Conservation (phyloP, 805 yeast species). For the Candida piceae region DNA sequence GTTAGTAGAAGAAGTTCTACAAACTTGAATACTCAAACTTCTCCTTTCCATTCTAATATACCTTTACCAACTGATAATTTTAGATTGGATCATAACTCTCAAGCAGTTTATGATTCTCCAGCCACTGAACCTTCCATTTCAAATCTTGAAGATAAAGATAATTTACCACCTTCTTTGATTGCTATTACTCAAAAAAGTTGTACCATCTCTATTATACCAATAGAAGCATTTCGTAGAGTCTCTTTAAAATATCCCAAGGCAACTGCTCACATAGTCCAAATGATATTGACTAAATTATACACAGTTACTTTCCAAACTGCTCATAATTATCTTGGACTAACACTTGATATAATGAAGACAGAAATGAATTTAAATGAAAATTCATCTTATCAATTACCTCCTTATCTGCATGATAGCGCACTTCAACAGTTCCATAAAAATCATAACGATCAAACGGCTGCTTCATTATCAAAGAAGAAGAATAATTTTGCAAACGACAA, state of each 20-base stretch:
- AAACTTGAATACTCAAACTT: slow-evolving; percentile 2
- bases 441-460: background rate
- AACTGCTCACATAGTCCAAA: slow-evolving; percentile 90
- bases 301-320: slow-evolving; percentile 91
- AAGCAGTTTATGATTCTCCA: slow-evolving; percentile 9
- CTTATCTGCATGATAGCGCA: slow-evolving; percentile 50
- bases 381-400: slow-evolving; percentile 50
- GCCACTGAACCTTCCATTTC: background rate
- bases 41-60: too few relatives aligned
- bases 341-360: slow-evolving; percentile 72
- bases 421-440: slow-evolving; percentile 5
- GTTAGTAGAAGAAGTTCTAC: background rate
- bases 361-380: slow-evolving; percentile 60
- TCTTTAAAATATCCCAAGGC: slow-evolving; percentile 78
- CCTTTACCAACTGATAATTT: slow-evolving; percentile 14
- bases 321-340: slow-evolving; percentile 78
- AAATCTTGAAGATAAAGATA: background rate
- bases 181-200: slow-evolving; percentile 73
- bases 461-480: background rate
- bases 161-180: slow-evolving; percentile 35
- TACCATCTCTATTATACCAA: slow-evolving; percentile 90
- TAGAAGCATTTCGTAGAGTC: slow-evolving; percentile 69
- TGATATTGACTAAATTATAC: slow-evolving; percentile 79
- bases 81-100: slow-evolving; percentile 12
- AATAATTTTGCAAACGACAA: background rate